phyloP scores from a whole-genome alignment of 163 green algal genomes.

The Chlamydomonas reinhardtii region DNA sequence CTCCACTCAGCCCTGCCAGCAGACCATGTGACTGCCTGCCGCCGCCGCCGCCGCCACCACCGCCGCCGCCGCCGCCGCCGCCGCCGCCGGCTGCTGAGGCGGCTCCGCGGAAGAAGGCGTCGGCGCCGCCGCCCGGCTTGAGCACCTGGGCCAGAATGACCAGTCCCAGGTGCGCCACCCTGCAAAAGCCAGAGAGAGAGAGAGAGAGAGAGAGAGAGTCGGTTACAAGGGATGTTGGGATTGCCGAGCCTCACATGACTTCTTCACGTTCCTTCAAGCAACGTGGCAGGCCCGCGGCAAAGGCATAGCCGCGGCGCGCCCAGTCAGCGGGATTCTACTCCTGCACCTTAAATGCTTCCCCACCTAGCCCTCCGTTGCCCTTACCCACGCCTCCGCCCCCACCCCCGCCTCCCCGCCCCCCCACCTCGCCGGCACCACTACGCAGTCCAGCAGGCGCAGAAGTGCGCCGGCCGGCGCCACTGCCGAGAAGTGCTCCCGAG shows the following conservation, averaged over 20 bases:
- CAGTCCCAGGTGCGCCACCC: constrained; percentile 24
- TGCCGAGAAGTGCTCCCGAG: constrained; percentile 9
- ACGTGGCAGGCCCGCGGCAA: too few species aligned
- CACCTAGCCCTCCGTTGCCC: too few species aligned
- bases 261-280: too few species aligned
- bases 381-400: neutral
- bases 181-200: too few species aligned
- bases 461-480: neutral
- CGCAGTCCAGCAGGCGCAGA: constrained; percentile 6
- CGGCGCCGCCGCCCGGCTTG: neutral
- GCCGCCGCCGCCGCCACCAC: neutral
- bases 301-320: too few species aligned
- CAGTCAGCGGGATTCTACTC: too few species aligned
- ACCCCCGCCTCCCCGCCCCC: neutral
- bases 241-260: too few species aligned
- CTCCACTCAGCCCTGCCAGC: neutral
- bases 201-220: too few species aligned
- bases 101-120: neutral
- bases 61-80: neutral
- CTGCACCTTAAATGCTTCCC: too few species aligned
- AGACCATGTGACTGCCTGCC: neutral
- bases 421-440: constrained; percentile 5
- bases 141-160: neutral
- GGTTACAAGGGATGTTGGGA: too few species aligned
- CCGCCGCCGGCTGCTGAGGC: neutral